These are phyloP conservation scores for Ogataea saltuana DNA, from an alignment of 805 yeast genomes.

Conservation along the genomic window DNA sequence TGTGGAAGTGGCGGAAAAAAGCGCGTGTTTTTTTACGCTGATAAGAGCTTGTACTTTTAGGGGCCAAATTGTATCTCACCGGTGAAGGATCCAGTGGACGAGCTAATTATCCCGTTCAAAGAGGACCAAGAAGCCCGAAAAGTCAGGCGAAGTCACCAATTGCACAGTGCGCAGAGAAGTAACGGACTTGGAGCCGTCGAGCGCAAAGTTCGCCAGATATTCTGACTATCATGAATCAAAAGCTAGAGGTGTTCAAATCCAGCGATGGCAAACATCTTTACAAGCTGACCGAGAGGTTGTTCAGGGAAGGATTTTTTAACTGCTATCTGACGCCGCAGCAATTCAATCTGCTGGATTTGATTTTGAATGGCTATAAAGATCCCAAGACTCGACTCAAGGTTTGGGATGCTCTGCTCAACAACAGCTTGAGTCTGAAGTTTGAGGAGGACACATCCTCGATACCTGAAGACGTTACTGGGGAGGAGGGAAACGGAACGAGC, in stretches of 20 bases:
- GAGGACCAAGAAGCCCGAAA: no score
- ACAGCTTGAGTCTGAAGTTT: conserved; percentile 35
- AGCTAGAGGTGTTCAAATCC: conserved; percentile 20
- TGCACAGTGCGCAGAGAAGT: no score
- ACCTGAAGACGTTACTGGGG: conserved; percentile 12
- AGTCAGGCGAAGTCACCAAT: no score
- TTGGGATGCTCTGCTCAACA: conserved; percentile 52
- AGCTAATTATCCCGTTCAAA: no score
- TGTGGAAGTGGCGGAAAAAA: no score
- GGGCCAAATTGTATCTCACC: no score
- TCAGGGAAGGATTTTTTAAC: conserved; percentile 43
- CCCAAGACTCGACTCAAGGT: conserved; percentile 19
- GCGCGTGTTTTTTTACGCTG: no score
- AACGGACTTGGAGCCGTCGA: no score
- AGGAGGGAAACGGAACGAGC: background rate
- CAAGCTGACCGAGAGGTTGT: conserved; percentile 38
- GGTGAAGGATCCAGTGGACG: no score
- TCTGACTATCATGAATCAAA: conserved; percentile 15
- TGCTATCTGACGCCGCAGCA: conserved; percentile 58
- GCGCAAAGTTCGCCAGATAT: no score
- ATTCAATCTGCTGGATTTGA: conserved; percentile 47
- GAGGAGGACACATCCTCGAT: conserved; percentile 27
- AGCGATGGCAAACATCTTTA: conserved; percentile 33
- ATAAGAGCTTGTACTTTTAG: no score
- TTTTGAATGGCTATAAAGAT: conserved; percentile 39